These are phyloP conservation scores for Calonectria honghensis DNA, from an alignment of 2,329 filamentous ascomycete species.

Conservation along the genomic window DNA sequence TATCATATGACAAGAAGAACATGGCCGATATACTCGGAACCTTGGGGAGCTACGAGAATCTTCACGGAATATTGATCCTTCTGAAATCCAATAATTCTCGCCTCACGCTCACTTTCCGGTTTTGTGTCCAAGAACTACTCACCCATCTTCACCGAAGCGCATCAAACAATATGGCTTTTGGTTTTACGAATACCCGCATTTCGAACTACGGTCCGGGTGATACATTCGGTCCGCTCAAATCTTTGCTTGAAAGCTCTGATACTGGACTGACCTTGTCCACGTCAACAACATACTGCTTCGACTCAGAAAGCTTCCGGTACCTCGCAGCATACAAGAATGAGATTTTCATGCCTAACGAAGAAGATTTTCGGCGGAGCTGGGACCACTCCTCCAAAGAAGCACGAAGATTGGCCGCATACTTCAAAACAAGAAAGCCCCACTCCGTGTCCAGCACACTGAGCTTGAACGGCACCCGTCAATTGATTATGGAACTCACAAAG, in stretches of 20 bases:
- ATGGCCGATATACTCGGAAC: background rate
- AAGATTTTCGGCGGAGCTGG: background rate
- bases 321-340: background rate
- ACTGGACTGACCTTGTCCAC: background rate
- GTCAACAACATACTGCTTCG: background rate
- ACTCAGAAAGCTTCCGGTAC: constrained; percentile 6
- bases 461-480: background rate
- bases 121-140: background rate
- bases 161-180: background rate
- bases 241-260: background rate
- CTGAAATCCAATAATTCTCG: constrained; percentile 4
- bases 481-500: background rate
- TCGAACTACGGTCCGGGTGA: background rate
- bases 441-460: background rate
- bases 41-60: constrained; percentile 2
- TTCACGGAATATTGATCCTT: background rate
- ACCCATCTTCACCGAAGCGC: background rate
- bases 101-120: background rate
- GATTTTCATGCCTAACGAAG: background rate
- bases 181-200: background rate
- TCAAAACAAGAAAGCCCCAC: background rate
- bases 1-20: constrained; percentile 1
- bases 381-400: background rate
- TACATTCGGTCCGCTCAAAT: background rate
- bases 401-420: background rate